These are phyloP conservation scores for Cichorium intybus DNA, from an alignment of 140 eudicot genomes.

Conservation along the genomic window DNA sequence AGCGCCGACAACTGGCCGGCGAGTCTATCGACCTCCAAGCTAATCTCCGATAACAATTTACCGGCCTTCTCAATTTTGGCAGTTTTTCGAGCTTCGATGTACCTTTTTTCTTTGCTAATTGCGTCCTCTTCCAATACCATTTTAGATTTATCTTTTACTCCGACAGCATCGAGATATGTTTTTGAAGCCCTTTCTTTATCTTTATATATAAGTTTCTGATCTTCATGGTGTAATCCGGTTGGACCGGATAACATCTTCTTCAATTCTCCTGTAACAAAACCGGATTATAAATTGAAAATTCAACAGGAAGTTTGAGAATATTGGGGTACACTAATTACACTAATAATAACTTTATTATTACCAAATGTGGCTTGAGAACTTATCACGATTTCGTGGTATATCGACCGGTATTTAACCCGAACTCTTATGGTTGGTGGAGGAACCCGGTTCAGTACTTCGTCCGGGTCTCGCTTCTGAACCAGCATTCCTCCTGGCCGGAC, in stretches of 20 bases:
- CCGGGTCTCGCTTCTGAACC: conserved; percentile 70
- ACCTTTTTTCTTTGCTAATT: conserved; percentile 58
- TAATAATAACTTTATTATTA: conserved; percentile 8
- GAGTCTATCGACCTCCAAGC: conserved; percentile 55
- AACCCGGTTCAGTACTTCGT: conserved; percentile 31
- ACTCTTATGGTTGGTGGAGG: conserved; percentile 77
- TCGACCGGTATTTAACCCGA: conserved; percentile 73
- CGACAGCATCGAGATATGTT: conserved; percentile 51
- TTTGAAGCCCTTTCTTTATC: conserved; percentile 61
- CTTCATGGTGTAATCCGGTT: conserved; percentile 70
- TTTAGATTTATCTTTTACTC: conserved; percentile 63
- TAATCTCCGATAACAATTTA: conserved; percentile 41
- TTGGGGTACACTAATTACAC: neutral
- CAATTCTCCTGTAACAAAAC: conserved; percentile 46
- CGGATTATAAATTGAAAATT: neutral
- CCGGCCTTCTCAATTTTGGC: conserved; percentile 45
- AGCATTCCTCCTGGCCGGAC: conserved; percentile 94
- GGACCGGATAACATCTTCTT: conserved; percentile 66
- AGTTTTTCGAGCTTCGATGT: conserved; percentile 46
- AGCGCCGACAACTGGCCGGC: conserved; percentile 70
- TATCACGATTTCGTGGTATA: conserved; percentile 64
- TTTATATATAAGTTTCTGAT: conserved; percentile 49
- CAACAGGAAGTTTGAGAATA: neutral
- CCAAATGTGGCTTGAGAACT: conserved; percentile 49
- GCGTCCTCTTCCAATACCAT: conserved; percentile 53